phyloP scores from a whole-genome alignment of 192 early-diverging fungal genomes.

The Backusella tuberculispora region DNA sequence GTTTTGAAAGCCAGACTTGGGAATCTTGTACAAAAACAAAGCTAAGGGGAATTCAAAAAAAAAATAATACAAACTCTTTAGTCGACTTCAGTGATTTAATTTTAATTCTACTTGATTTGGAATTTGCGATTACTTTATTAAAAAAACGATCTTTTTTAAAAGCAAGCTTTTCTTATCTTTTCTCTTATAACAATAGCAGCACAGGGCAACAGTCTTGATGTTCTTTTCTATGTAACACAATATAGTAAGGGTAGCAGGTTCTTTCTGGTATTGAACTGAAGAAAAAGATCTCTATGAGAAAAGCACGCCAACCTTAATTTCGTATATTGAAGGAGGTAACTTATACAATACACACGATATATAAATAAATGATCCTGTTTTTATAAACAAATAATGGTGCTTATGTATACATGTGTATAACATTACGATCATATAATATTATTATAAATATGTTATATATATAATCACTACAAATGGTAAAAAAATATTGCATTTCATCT shows the following conservation, averaged over 20 bases:
- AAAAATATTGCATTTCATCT: no score
- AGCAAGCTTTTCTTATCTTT: neutral
- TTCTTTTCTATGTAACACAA: neutral
- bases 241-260: neutral
- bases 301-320: neutral
- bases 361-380: neutral
- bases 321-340: neutral
- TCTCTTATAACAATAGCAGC: neutral
- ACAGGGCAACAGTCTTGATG: neutral
- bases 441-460: no score
- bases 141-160: neutral
- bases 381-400: neutral
- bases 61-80: neutral
- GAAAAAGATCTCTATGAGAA: neutral
- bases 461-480: no score
- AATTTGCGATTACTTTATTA: constrained; percentile 1
- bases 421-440: no score
- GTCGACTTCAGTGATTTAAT: constrained; percentile 3
- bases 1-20: constrained; percentile 2
- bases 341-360: neutral
- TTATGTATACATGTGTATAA: neutral
- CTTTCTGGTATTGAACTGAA: neutral
- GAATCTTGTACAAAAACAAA: neutral
- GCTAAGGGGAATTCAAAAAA: neutral
- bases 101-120: constrained; percentile 9